These are phyloP conservation scores for Acanthochlamys bracteata DNA, from an alignment of 106 monocot species.

Conservation along the genomic window DNA sequence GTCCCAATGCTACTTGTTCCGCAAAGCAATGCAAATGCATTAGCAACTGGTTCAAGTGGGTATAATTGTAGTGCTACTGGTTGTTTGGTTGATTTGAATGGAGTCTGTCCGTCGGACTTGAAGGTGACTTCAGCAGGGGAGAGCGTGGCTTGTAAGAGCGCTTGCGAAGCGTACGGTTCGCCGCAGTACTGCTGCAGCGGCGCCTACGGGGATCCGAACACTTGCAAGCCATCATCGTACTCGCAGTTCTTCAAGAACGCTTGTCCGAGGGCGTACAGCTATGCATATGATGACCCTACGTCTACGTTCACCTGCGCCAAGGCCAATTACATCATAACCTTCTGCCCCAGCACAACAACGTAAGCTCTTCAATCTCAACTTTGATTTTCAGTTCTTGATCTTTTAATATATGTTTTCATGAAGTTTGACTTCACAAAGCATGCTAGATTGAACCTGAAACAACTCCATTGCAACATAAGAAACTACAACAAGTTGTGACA, in stretches of 20 bases:
- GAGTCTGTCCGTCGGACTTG: slow-evolving; percentile 54
- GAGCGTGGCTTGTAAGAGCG: slow-evolving; percentile 72
- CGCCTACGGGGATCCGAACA: slow-evolving; percentile 68
- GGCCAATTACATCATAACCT: slow-evolving; percentile 67
- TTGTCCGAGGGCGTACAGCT: slow-evolving; percentile 81
- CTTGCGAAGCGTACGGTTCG: slow-evolving; percentile 78
- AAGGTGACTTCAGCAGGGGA: slow-evolving; percentile 36
- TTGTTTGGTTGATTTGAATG: slow-evolving; percentile 67
- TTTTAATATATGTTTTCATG: neutral
- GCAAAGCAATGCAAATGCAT: neutral
- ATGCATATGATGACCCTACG: slow-evolving; percentile 87
- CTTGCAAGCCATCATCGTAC: slow-evolving; percentile 69
- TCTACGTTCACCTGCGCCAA: slow-evolving; percentile 78
- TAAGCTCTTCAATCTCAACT: neutral
- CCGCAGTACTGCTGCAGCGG: slow-evolving; percentile 87
- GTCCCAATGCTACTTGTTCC: slow-evolving; percentile 52
- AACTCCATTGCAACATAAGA: too few relatives aligned
- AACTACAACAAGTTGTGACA: too few relatives aligned
- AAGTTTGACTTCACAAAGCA: neutral
- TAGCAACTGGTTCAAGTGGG: slow-evolving; percentile 2
- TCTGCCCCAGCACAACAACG: slow-evolving; percentile 71
- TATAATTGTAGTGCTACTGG: slow-evolving; percentile 42
- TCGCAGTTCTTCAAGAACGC: slow-evolving; percentile 91
- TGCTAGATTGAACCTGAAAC: too few relatives aligned
- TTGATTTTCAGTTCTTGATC: neutral